Evolutionary conservation across 257 asterid species (phyloP).

Genomic region (Rehmannia glutinosa): DNA sequence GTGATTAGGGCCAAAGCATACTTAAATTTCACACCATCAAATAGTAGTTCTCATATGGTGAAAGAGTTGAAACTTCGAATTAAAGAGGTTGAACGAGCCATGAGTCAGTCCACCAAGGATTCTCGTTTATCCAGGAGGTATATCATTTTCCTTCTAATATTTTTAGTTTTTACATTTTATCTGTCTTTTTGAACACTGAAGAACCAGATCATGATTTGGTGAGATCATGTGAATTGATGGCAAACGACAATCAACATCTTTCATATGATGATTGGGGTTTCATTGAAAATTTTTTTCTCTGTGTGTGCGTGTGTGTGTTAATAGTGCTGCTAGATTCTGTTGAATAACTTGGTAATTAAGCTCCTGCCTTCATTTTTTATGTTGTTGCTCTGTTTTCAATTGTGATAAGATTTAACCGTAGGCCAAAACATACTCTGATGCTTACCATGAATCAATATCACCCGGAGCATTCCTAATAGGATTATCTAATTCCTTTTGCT

Average conservation of each 20-base stretch:
- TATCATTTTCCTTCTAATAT: background rate
- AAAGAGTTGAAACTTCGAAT: slow-evolving; percentile 83
- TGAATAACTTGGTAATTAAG: background rate
- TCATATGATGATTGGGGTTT: background rate
- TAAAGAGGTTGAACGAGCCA: slow-evolving; percentile 81
- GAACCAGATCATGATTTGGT: slow-evolving; percentile 7
- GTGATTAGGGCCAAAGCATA: slow-evolving; percentile 76
- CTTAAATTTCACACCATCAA: slow-evolving; percentile 54
- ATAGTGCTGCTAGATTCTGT: slow-evolving; percentile 1
- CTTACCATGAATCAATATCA: background rate
- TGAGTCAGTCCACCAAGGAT: slow-evolving; percentile 55
- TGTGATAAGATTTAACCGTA: background rate
- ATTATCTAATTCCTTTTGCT: no score
- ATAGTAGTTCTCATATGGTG: slow-evolving; percentile 70
- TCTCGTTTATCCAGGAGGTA: slow-evolving; percentile 68
- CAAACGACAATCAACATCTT: background rate
- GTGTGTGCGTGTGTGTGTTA: background rate
- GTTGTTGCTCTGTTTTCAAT: background rate
- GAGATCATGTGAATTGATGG: slow-evolving; percentile 6
- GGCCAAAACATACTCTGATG: background rate
- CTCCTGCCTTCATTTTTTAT: background rate
- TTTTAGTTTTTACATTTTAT: background rate
- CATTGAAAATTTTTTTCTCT: background rate
- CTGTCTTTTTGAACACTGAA: background rate
- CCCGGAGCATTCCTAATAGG: no score